phyloP scores from a whole-genome alignment of 306 rosid genomes.

The Quercus aquifolioides region DNA sequence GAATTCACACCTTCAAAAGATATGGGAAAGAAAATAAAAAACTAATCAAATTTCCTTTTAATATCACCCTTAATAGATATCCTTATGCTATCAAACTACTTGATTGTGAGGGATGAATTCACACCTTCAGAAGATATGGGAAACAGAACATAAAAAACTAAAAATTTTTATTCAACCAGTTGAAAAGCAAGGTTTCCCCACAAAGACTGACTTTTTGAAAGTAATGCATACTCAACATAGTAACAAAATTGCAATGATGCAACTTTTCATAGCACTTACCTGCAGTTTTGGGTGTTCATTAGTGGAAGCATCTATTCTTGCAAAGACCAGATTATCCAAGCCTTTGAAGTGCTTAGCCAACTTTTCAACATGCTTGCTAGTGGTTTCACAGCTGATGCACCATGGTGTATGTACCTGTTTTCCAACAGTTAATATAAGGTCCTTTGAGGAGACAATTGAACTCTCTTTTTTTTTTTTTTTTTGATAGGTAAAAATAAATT shows the following conservation, averaged over 20 bases:
- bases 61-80: too few relatives aligned
- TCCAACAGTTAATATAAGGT: slow-evolving; percentile 12
- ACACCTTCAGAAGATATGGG: too few relatives aligned
- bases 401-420: slow-evolving; percentile 87
- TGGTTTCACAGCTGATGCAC: slow-evolving; percentile 84
- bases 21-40: too few relatives aligned
- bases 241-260: neutral
- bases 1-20: too few relatives aligned
- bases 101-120: too few relatives aligned
- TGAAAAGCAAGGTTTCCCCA: too few relatives aligned
- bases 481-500: too few relatives aligned
- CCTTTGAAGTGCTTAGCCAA: slow-evolving; percentile 90
- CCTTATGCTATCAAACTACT: too few relatives aligned
- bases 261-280: slow-evolving; percentile 36
- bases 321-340: slow-evolving; percentile 53
- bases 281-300: slow-evolving; percentile 88
- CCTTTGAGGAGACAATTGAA: neutral
- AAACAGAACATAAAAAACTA: too few relatives aligned
- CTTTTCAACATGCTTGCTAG: slow-evolving; percentile 76
- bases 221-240: neutral
- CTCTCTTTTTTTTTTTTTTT: neutral
- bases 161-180: too few relatives aligned
- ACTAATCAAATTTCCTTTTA: too few relatives aligned
- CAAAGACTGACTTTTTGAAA: neutral
- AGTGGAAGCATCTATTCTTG: slow-evolving; percentile 69